Conservation (phyloP, 352 stramenopile species). For the Phytopythium oedochilum region DNA sequence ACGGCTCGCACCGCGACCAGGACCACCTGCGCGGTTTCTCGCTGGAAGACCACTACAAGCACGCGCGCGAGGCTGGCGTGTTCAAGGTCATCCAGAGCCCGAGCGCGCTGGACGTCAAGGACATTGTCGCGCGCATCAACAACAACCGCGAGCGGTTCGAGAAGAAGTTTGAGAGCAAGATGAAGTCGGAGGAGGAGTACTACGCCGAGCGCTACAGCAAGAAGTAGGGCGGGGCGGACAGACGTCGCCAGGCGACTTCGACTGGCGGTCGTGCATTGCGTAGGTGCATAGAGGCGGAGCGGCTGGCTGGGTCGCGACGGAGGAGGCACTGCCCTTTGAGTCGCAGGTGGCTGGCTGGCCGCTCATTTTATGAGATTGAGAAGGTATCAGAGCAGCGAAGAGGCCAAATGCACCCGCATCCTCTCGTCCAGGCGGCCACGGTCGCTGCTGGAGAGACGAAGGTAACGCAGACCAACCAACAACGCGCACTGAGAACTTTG, state of each 20-base stretch:
- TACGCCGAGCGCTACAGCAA: constrained; percentile 88
- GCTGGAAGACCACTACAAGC: constrained; percentile 77
- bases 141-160: constrained; percentile 88
- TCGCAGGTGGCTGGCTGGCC: no score
- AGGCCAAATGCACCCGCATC: not conserved
- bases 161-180: constrained; percentile 93
- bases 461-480: not conserved
- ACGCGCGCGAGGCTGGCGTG: constrained; percentile 75
- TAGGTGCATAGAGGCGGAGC: constrained; percentile 1
- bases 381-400: not conserved
- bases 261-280: not conserved
- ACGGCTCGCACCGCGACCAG: constrained; percentile 83
- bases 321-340: not conserved
- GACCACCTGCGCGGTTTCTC: constrained; percentile 51
- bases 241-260: not conserved
- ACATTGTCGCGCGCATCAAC: constrained; percentile 88
- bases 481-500: not conserved
- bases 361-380: not conserved
- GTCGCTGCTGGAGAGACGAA: not conserved
- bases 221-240: constrained; percentile 13
- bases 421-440: not conserved
- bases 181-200: constrained; percentile 91
- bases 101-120: constrained; percentile 73
- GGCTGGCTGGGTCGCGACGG: not conserved
- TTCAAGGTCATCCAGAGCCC: constrained; percentile 77